phyloP scores from a whole-genome alignment of 116 monocot genomes.

The Iris pallida region DNA sequence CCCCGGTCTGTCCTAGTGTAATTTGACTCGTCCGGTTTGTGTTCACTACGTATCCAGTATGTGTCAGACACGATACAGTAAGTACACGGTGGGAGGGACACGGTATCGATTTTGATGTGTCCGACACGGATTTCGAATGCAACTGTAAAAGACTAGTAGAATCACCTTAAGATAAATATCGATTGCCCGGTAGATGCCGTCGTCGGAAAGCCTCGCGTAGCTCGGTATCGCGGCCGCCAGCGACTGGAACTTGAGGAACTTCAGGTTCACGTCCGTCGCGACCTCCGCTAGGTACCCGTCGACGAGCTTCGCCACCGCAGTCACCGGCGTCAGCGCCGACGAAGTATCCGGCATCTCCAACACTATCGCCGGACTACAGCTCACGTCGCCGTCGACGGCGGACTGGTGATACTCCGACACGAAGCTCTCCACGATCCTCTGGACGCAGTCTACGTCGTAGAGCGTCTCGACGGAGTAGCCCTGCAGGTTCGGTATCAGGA shows the following conservation, averaged over 20 bases:
- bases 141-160: no score
- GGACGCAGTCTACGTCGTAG: slow-evolving; percentile 62
- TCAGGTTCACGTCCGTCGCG: slow-evolving; percentile 63
- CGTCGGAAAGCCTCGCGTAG: slow-evolving; percentile 42
- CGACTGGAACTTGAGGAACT: slow-evolving; percentile 43
- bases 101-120: no score
- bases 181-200: slow-evolving; percentile 73
- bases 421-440: slow-evolving; percentile 57
- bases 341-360: slow-evolving; percentile 20
- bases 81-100: no score
- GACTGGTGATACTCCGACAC: slow-evolving; percentile 24
- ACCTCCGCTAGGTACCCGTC: slow-evolving; percentile 73
- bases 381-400: background rate
- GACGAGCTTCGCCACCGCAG: slow-evolving; percentile 58
- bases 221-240: slow-evolving; percentile 52
- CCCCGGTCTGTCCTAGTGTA: no score
- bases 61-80: no score
- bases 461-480: slow-evolving; percentile 45
- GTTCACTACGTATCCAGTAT: no score
- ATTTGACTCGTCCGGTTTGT: no score
- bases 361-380: slow-evolving; percentile 26
- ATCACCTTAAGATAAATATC: slow-evolving; percentile 80
- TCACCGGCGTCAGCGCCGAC: slow-evolving; percentile 32
- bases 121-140: no score
- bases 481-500: slow-evolving; percentile 49